Evolutionary conservation across 495 filamentous ascomycete species (phyloP), one percentile per base, ranked within the genome.

Genomic region (Polyplosphaeria fusca): DNA sequence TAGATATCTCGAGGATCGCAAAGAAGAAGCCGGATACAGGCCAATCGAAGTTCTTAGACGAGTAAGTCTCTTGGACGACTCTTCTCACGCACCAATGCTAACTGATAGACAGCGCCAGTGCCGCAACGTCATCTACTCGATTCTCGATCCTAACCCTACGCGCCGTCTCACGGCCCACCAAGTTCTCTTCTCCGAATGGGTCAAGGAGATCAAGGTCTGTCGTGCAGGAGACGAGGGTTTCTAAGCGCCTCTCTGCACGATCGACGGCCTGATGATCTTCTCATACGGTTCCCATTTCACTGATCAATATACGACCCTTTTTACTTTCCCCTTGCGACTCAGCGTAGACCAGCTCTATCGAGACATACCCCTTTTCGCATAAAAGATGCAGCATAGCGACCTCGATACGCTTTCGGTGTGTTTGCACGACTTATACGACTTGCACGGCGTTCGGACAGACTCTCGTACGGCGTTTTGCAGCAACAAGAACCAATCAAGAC

Each of bases 101-200:
- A 83, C 69, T 41, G 60, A 16, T 37, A 54, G 16, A 14, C 68
- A 98, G 93, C 89, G 90, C 67, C 91, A 92, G 64, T 97, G 93
- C 73, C 87, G 94, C 20, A 97, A 98, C 66, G 93, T 98, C 62
- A 96, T 98, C 67, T 98, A 98, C 72, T 96, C 91, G 19, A 96
- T 97, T 58, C 78, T 98, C 16, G 93, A 97, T 68, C 93, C 94
- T n/a, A 96, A 97, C 68, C 84, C 87, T 23, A 79, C 79, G 39
- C 86, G 93, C 59, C 89, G 93, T 65, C 93, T 97, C 71, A 96
- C 91, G 39, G 91, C 93, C 53, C 90, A 89, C 5, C 93, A 97
- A 73, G 90, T 97, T 39, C 82, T 98, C 61, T 95, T 95, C 69
- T 96, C 93, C 19, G 94, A 98, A 74, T 98, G 94, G 93, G 90